These are phyloP conservation scores for Mucuna pruriens DNA, from an alignment of 306 rosid species.

Conservation along the genomic window DNA sequence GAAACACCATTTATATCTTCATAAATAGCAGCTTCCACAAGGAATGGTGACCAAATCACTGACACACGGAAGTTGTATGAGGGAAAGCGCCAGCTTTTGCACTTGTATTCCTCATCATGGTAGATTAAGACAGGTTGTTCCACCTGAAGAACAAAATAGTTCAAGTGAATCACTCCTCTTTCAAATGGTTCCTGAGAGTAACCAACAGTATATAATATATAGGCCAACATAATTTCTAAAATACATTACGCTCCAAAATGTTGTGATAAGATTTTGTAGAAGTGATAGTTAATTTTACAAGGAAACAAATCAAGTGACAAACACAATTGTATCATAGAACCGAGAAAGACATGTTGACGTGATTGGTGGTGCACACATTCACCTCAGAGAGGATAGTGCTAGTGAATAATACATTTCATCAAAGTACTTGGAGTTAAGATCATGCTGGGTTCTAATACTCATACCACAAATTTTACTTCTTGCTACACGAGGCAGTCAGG, in stretches of 20 bases:
- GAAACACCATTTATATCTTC: conserved; percentile 92
- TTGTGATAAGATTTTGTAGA: background rate
- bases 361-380: background rate
- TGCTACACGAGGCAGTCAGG: background rate
- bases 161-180: conserved; percentile 33
- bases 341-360: background rate
- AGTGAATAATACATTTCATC: background rate
- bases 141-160: conserved; percentile 61
- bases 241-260: background rate
- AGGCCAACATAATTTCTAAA: conserved; percentile 29
- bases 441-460: background rate
- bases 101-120: conserved; percentile 84
- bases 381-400: background rate
- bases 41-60: conserved; percentile 88
- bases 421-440: background rate
- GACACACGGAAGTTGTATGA: conserved; percentile 69
- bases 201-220: background rate
- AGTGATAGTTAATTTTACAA: background rate
- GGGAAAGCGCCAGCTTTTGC: conserved; percentile 78
- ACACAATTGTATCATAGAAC: background rate
- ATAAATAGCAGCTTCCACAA: conserved; percentile 81
- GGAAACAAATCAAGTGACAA: conserved; percentile 7
- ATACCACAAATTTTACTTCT: conserved; percentile 29
- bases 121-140: conserved; percentile 70
- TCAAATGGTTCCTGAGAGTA: background rate